These are phyloP conservation scores for Trichopus zeylanicus DNA, from an alignment of 116 monocot species.

Conservation along the genomic window DNA sequence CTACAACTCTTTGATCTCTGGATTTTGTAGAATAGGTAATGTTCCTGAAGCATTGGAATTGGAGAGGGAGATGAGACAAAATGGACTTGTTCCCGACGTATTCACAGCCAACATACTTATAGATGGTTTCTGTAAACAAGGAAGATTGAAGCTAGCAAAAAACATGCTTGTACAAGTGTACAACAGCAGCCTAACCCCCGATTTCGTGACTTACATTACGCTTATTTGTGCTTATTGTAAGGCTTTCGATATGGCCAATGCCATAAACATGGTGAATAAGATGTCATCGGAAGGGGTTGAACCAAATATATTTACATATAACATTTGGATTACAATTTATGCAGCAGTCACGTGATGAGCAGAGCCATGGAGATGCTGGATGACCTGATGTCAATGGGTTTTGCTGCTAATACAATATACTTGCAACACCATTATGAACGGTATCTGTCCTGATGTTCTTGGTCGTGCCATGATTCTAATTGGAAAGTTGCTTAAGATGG, in stretches of 20 bases:
- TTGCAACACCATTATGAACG: slow-evolving; percentile 82
- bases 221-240: slow-evolving; percentile 55
- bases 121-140: slow-evolving; percentile 53
- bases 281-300: slow-evolving; percentile 55
- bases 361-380: slow-evolving; percentile 57
- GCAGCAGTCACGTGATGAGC: slow-evolving; percentile 37
- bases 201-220: slow-evolving; percentile 77
- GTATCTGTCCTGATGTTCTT: slow-evolving; percentile 67
- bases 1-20: slow-evolving; percentile 85
- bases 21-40: slow-evolving; percentile 50
- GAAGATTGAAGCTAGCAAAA: slow-evolving; percentile 48
- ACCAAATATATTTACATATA: slow-evolving; percentile 86
- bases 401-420: slow-evolving; percentile 69
- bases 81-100: slow-evolving; percentile 66
- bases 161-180: slow-evolving; percentile 40
- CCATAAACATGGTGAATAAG: slow-evolving; percentile 30
- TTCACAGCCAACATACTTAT: slow-evolving; percentile 94
- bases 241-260: slow-evolving; percentile 35
- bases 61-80: slow-evolving; percentile 52
- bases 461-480: slow-evolving; percentile 68
- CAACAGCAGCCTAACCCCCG: slow-evolving; percentile 34
- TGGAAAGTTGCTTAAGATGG: slow-evolving; percentile 76
- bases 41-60: slow-evolving; percentile 46
- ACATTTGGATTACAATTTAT: slow-evolving; percentile 89
- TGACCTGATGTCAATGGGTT: slow-evolving; percentile 44